Conservation (phyloP, 139 green algal species). For the Astrephomene gubernaculifera region DNA sequence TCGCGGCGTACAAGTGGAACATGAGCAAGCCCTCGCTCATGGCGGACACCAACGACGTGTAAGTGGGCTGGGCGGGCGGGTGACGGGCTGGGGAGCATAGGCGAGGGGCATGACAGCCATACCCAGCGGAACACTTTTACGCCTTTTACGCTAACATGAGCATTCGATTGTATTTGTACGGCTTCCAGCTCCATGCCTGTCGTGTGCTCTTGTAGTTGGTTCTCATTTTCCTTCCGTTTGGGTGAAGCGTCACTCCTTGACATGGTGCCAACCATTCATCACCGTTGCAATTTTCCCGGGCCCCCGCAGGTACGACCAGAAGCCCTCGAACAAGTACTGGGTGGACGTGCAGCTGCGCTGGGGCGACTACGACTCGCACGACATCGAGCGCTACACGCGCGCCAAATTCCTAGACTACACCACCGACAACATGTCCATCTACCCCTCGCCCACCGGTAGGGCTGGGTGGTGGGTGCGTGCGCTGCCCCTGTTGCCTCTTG, state of each 20-base stretch:
- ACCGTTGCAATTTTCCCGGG: too few relatives aligned
- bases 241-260: too few relatives aligned
- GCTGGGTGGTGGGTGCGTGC: neutral
- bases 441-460: slow-evolving; percentile 90
- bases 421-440: slow-evolving; percentile 99
- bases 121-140: too few relatives aligned
- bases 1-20: slow-evolving; percentile 97
- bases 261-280: too few relatives aligned
- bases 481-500: neutral
- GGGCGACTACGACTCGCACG: slow-evolving; percentile 99
- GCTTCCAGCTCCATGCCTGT: too few relatives aligned
- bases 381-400: slow-evolving; percentile 98
- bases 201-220: neutral
- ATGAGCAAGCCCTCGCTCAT: slow-evolving; percentile 96
- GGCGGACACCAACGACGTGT: slow-evolving; percentile 95
- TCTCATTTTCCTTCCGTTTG: too few relatives aligned
- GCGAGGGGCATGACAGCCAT: too few relatives aligned
- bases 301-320: slow-evolving; percentile 78
- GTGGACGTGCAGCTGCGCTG: slow-evolving; percentile 95
- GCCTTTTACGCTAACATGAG: too few relatives aligned
- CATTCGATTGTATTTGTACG: too few relatives aligned
- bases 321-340: slow-evolving; percentile 99
- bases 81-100: too few relatives aligned
- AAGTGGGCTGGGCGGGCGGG: too few relatives aligned
- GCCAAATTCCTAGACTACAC: slow-evolving; percentile 99